A percentile compares a stretch with the other conserved stretches of the same genome.
phyloP scores from a whole-genome alignment of 257 asterid genomes.

The Mentha longifolia region DNA sequence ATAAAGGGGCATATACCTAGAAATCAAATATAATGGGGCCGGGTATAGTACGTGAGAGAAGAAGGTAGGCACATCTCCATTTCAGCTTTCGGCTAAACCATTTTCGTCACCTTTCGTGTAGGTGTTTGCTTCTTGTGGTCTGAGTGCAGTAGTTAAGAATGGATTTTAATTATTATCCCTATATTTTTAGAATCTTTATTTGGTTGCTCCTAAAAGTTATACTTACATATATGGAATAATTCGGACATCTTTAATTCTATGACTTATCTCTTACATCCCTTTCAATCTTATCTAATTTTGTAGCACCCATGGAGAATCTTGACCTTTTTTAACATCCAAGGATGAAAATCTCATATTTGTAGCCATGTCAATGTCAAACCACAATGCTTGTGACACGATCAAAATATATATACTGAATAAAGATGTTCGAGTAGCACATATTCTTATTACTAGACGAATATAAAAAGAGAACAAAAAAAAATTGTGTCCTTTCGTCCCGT shows the following conservation, averaged over 20 bases:
- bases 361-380: neutral
- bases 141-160: neutral
- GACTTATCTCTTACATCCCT: neutral
- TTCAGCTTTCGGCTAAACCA: constrained; percentile 41
- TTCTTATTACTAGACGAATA: too few species aligned
- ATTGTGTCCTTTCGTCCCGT: too few species aligned
- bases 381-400: neutral
- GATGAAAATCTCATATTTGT: neutral
- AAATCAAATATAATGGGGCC: too few species aligned
- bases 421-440: too few species aligned
- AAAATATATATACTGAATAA: too few species aligned
- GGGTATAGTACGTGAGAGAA: neutral
- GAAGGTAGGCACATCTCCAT: constrained; percentile 33
- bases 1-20: too few species aligned
- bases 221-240: neutral
- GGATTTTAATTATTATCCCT: constrained; percentile 29
- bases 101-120: constrained; percentile 34
- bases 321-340: neutral
- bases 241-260: neutral
- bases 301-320: neutral
- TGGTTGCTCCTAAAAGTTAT: neutral
- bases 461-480: too few species aligned
- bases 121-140: constrained; percentile 34
- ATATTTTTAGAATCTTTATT: constrained; percentile 3
- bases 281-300: neutral